These are phyloP conservation scores for Pugionium dolabratum DNA, from an alignment of 345 rosid species.

Conservation along the genomic window DNA sequence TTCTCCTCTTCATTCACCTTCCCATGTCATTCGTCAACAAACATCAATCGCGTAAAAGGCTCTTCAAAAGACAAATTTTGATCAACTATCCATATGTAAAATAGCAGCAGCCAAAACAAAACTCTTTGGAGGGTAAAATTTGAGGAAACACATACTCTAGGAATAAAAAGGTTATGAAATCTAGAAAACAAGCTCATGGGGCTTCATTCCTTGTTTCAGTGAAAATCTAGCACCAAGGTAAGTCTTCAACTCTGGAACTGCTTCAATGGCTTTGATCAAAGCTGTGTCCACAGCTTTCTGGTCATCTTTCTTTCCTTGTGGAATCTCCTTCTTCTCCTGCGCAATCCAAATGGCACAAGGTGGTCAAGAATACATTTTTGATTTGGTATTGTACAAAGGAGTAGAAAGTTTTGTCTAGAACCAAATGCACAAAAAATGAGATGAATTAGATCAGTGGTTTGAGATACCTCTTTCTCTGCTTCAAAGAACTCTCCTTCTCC, in stretches of 20 bases:
- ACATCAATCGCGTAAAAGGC: too few relatives aligned
- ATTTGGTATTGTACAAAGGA: background rate
- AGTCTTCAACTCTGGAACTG: slow-evolving; percentile 64
- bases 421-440: too few relatives aligned
- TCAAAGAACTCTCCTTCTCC: slow-evolving; percentile 82
- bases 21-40: too few relatives aligned
- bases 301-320: slow-evolving; percentile 76
- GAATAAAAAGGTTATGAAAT: slow-evolving; percentile 3
- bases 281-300: slow-evolving; percentile 69
- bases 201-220: slow-evolving; percentile 79
- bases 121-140: too few relatives aligned
- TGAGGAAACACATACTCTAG: too few relatives aligned
- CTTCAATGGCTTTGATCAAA: slow-evolving; percentile 65
- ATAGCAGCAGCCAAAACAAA: too few relatives aligned
- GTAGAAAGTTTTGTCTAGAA: too few relatives aligned
- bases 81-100: too few relatives aligned
- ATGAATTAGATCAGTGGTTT: too few relatives aligned
- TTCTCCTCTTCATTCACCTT: too few relatives aligned
- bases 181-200: slow-evolving; percentile 81
- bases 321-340: slow-evolving; percentile 66
- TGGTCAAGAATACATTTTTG: background rate
- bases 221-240: slow-evolving; percentile 82
- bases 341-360: background rate
- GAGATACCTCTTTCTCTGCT: slow-evolving; percentile 59
- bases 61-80: too few relatives aligned